Evolutionary conservation across 2,329 filamentous ascomycete species (phyloP), one percentile per base, ranked within the genome.

Genomic region (Epichloe hybrida): DNA sequence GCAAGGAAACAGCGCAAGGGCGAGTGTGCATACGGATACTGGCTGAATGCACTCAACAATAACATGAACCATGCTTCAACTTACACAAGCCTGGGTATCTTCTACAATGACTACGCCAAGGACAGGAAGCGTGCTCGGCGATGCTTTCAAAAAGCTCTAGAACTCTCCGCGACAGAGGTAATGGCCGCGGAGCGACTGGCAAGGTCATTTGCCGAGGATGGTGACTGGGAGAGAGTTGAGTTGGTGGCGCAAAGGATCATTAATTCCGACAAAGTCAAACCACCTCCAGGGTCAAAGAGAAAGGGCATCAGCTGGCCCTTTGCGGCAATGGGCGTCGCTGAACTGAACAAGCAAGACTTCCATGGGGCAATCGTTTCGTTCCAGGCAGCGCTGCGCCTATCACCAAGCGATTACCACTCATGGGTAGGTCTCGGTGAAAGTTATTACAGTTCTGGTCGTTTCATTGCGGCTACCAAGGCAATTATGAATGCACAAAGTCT

Each of bases 391-490:
- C 72, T 98, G 36, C 78, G 91, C 49, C 86, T 95, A 46, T 80
- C 82, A 2, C 88, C 90, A 0, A 73, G 83, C 41, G 88, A 97
- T 65, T 97, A 97, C 61, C 86, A 98, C 67, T 95, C 88, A 0
- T 98, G 91, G 81, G 86, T 98, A 23, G 93, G 93, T 1, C 75
- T 98, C 1, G 93, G 91, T n/a, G 93, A 98, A 69, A 95, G 89
- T 62, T 98, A 98, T 62, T 86, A 96, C 63, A 93, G 87, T 58
- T 95, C 90, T 15, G 91, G 93, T 9, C 79, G 91, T 55, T 94
- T 94, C 61, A 86, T 96, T 53, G 91, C 93, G n/a, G 91, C 93
- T 0, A 88, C 86, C 3, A 91, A 93, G 62, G 89, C 93, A 0
- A 93, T 97, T 57, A 73, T 86, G 36, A 86, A 95, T 61, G 93